Percentiles rank a stretch among this genome's conserved stretches.
Evolutionary conservation across 1,284 basidiomycete species (phyloP).

Genomic region (Stygiomarasmius scandens): DNA sequence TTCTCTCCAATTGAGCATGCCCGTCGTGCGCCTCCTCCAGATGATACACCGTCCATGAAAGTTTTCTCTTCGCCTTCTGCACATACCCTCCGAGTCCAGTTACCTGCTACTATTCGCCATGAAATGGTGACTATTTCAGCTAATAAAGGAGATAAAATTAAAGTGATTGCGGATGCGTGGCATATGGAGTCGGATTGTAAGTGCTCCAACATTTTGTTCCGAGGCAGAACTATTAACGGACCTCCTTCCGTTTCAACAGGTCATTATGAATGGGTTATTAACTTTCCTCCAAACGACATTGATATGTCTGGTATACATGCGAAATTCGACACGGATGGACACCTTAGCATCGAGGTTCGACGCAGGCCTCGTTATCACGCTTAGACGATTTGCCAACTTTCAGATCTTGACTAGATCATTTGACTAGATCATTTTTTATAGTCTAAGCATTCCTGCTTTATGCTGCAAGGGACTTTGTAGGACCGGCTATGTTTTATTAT

Average conservation of each 20-base stretch:
- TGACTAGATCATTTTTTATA: too few species aligned
- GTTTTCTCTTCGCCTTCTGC: slow-evolving; percentile 36
- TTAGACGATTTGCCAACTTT: too few species aligned
- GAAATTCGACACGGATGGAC: slow-evolving; percentile 43
- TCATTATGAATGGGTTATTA: slow-evolving; percentile 59
- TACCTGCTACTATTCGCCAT: slow-evolving; percentile 46
- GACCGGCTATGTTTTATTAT: too few species aligned
- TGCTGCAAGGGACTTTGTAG: too few species aligned
- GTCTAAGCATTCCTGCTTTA: too few species aligned
- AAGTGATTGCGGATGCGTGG: slow-evolving; percentile 60
- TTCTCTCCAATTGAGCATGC: slow-evolving; percentile 40
- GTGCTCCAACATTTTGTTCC: too few species aligned
- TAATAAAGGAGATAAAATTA: slow-evolving; percentile 52
- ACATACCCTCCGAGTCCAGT: slow-evolving; percentile 42
- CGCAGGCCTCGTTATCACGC: slow-evolving; percentile 16
- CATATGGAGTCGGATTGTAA: slow-evolving; percentile 55
- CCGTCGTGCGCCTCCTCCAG: slow-evolving; percentile 37
- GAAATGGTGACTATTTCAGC: slow-evolving; percentile 62
- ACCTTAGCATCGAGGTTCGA: slow-evolving; percentile 47
- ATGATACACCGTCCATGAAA: slow-evolving; percentile 41
- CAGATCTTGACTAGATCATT: too few species aligned
- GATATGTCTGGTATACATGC: slow-evolving; percentile 52
- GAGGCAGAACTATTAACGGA: background rate
- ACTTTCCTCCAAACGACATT: slow-evolving; percentile 47
- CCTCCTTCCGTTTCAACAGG: slow-evolving; percentile 31